Percentiles rank a stretch among this genome's conserved stretches.
These are phyloP conservation scores for Aplosporella prunicola DNA, from an alignment of 2,329 filamentous ascomycete species.

Conservation along the genomic window DNA sequence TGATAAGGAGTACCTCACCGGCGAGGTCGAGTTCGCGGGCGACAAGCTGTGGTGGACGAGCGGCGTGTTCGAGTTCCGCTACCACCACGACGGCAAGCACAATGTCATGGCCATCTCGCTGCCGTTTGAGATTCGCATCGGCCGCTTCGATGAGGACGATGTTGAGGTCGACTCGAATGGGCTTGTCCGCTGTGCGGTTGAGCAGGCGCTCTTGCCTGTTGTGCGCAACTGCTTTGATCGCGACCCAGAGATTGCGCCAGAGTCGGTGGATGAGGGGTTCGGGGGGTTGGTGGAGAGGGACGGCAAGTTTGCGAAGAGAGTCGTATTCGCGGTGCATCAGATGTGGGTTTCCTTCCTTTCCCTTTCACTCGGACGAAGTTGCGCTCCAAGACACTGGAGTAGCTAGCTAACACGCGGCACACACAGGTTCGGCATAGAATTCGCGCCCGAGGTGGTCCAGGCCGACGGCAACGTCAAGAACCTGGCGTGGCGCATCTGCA, in stretches of 20 bases:
- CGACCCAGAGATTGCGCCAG: constrained; percentile 82
- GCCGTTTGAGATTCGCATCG: constrained; percentile 83
- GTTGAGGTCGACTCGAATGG: constrained; percentile 45
- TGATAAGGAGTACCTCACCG: constrained; percentile 54
- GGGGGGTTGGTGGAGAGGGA: constrained; percentile 78
- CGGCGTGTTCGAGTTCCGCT: constrained; percentile 92
- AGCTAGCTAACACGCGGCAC: too few relatives aligned
- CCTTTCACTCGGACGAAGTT: constrained; percentile 3
- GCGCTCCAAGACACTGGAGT: too few relatives aligned
- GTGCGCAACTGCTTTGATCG: constrained; percentile 89
- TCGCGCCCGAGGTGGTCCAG: constrained; percentile 82
- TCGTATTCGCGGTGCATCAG: constrained; percentile 88
- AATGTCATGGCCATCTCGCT: constrained; percentile 89
- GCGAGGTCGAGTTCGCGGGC: constrained; percentile 78
- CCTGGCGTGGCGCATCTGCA: constrained; percentile 87
- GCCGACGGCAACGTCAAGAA: constrained; percentile 87
- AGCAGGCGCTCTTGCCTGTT: constrained; percentile 68
- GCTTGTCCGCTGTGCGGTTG: constrained; percentile 52
- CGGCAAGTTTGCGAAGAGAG: constrained; percentile 76
- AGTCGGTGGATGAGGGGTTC: constrained; percentile 68
- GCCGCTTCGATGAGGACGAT: constrained; percentile 67
- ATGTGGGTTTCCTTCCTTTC: constrained; percentile 52
- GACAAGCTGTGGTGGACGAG: constrained; percentile 98
- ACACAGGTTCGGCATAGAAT: constrained; percentile 74
- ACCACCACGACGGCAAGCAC: constrained; percentile 88